Evolutionary conservation across 495 filamentous ascomycete genomes (phyloP).

Genomic region (Penicillium steckii): DNA sequence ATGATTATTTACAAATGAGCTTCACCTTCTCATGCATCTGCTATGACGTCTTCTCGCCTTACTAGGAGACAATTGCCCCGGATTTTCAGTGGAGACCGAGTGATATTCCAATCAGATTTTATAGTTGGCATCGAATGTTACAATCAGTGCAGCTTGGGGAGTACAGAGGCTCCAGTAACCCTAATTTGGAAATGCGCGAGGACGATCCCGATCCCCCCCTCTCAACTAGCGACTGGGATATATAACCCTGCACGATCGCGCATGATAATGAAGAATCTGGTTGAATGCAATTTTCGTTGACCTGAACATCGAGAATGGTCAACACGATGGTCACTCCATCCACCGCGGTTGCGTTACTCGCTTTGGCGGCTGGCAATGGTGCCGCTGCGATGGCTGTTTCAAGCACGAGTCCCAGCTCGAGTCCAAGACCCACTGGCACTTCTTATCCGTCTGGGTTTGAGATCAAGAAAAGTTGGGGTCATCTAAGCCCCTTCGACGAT

Average conservation of each 20-base stretch:
- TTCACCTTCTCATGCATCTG: too few species aligned
- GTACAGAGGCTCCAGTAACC: conserved; percentile 1
- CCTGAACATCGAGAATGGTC: not conserved
- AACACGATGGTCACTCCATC: not conserved
- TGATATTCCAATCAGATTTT: not conserved
- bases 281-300: not conserved
- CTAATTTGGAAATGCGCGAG: not conserved
- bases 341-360: conserved; percentile 1
- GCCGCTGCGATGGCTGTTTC: not conserved
- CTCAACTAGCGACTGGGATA: not conserved
- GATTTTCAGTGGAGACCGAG: not conserved
- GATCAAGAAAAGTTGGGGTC: conserved; percentile 41
- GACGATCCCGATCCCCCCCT: conserved; percentile 3
- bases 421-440: conserved; percentile 23
- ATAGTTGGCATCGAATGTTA: not conserved
- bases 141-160: not conserved
- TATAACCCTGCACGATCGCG: not conserved
- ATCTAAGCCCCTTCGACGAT: conserved; percentile 48
- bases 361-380: conserved; percentile 4
- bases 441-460: conserved; percentile 35
- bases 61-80: not conserved
- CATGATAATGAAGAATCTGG: not conserved
- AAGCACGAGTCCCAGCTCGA: conserved; percentile 7
- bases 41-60: not conserved
- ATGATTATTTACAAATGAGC: too few species aligned